phyloP scores from a whole-genome alignment of 257 asterid species.

The Buddleja alternifolia region DNA sequence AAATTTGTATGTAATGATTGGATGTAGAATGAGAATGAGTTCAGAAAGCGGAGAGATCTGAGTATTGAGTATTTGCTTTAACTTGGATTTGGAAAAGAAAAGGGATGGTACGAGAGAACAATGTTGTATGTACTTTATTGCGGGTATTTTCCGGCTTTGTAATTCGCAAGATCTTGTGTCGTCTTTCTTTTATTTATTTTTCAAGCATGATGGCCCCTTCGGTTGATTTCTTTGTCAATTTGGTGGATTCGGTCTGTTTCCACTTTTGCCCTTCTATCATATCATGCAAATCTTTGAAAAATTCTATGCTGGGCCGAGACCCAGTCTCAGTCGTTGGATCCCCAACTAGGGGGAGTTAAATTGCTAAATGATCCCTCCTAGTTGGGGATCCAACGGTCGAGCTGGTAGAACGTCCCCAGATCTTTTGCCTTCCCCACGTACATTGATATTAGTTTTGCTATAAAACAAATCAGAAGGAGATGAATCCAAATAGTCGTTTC shows the following conservation, averaged over 20 bases:
- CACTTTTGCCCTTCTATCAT: conserved; percentile 1
- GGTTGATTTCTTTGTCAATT: background rate
- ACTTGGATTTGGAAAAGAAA: conserved; percentile 32
- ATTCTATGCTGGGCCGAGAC: no score
- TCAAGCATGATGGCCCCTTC: no score
- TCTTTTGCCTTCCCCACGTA: no score
- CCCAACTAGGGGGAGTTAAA: no score
- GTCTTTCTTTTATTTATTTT: background rate
- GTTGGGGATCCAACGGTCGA: no score
- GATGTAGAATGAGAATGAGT: conserved; percentile 24
- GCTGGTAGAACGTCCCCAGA: no score
- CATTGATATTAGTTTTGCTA: no score
- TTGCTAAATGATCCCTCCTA: no score
- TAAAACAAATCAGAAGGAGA: no score
- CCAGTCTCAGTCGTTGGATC: no score
- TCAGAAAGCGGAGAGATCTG: conserved; percentile 32
- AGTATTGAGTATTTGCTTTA: conserved; percentile 19
- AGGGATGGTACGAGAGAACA: conserved; percentile 15
- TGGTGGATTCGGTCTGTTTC: background rate
- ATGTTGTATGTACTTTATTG: conserved; percentile 26
- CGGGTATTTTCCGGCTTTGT: conserved; percentile 23
- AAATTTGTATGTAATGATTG: background rate
- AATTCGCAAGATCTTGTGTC: background rate
- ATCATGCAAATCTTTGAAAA: no score
- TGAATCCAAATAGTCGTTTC: no score